Percentiles rank a stretch among this genome's conserved stretches.
Evolutionary conservation across 140 eudicot genomes (phyloP).

Genomic region (Cichorium intybus): DNA sequence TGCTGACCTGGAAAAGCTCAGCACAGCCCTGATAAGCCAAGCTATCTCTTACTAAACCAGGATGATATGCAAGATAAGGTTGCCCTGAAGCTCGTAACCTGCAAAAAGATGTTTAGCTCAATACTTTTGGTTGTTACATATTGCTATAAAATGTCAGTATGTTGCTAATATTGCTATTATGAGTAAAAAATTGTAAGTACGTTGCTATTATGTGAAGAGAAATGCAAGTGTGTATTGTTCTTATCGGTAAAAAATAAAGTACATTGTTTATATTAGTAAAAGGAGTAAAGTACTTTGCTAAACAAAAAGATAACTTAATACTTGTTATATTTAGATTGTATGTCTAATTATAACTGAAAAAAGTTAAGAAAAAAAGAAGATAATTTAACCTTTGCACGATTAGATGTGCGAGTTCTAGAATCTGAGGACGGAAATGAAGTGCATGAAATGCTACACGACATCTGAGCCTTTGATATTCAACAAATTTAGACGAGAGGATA

Average conservation of each 20-base stretch:
- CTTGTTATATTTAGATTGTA: background rate
- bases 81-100: conserved; percentile 90
- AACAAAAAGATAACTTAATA: background rate
- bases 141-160: background rate
- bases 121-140: background rate
- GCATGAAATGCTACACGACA: conserved; percentile 96
- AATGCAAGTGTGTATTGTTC: too few species aligned
- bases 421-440: conserved; percentile 85
- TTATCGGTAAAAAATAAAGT: background rate
- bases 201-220: too few species aligned
- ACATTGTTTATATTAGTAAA: background rate
- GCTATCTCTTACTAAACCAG: conserved; percentile 84
- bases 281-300: background rate
- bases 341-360: background rate
- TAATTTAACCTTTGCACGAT: conserved; percentile 73
- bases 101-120: conserved; percentile 13
- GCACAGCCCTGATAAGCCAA: conserved; percentile 98
- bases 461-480: conserved; percentile 95
- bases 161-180: background rate
- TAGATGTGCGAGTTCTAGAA: conserved; percentile 55
- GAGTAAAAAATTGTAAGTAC: background rate
- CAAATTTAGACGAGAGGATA: conserved; percentile 72
- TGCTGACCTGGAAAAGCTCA: conserved; percentile 86
- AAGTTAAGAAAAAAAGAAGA: conserved; percentile 8
- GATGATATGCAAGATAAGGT: conserved; percentile 92